Evolutionary conservation across 2,329 filamentous ascomycete species (phyloP), one percentile per base, ranked within the genome.

Genomic region (Diaporthe sp.): DNA sequence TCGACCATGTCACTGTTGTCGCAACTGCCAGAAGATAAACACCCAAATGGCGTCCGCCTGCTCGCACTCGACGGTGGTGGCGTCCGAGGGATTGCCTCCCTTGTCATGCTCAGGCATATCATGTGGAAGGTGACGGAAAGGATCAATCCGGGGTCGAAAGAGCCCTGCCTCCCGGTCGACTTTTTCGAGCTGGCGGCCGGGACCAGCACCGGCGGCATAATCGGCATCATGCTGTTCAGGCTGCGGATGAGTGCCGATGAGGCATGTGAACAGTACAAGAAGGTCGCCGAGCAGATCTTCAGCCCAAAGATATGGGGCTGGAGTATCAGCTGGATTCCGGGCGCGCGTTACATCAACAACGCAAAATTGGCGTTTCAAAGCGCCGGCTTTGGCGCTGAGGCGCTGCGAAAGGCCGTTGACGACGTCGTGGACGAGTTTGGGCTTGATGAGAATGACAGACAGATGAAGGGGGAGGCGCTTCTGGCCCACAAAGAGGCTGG

Each of bases 1-100:
- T 37, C 7, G 1, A 58, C 7, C 31, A 58, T 37, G 31, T 37
- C 55, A 34, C 55, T 58, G 17, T 4, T 34, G 17, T 22, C 31
- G 1, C 31, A 58, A 34, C 17, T 37, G 17, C 55, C 55, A n/a
- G 10, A 31, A 19, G 37, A 10, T 8, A 62, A 62, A 12, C 58
- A 62, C 19, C 58, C 58, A 22, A 62, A 62, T 44, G 58, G 58
- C n/a, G 13, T 42, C n/a, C 58, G 37, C 58, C 37, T 62, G 31
- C 58, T 62, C 19, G 58, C 58, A 13, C 58, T 62, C n/a, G 58
- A 62, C 22, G 58, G 58, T 2, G 58, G 58, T n/a, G 58, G 58
- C 10, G 58, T 62, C 6, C 37, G 58, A 62, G 58, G 58, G 7
- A n/a, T 62, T 19, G 34, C 34, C 1, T 62, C 58, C 3, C 34